Percentiles rank a stretch among this genome's conserved stretches.
Evolutionary conservation across 176 grass and related monocot species (phyloP).

Genomic region (Hyparrhenia diplandra): DNA sequence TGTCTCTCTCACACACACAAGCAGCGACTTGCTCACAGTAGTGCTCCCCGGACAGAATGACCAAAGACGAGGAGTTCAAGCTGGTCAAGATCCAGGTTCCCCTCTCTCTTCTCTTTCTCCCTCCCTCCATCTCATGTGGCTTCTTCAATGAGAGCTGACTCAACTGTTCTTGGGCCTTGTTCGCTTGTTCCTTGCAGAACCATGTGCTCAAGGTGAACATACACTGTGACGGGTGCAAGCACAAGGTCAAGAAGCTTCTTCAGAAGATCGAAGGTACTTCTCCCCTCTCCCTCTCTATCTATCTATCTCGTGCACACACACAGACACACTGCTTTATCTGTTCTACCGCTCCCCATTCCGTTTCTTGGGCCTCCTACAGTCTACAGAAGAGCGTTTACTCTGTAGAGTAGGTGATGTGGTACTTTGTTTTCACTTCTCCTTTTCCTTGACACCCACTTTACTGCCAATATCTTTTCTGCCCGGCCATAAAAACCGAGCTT

Average conservation of each 20-base stretch:
- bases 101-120: background rate
- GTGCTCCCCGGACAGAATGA: slow-evolving; percentile 52
- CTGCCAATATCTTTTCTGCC: slow-evolving; percentile 20
- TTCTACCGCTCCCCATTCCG: background rate
- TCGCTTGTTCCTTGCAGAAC: slow-evolving; percentile 56
- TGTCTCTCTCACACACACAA: background rate
- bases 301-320: background rate
- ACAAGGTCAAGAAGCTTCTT: slow-evolving; percentile 94
- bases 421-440: background rate
- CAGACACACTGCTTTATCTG: background rate
- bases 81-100: slow-evolving; percentile 95
- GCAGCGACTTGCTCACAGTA: slow-evolving; percentile 26
- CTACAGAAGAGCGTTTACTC: slow-evolving; percentile 8
- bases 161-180: slow-evolving; percentile 11
- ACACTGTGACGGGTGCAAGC: slow-evolving; percentile 97
- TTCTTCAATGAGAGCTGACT: slow-evolving; percentile 27
- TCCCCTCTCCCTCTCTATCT: background rate
- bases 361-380: slow-evolving; percentile 1
- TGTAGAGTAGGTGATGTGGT: background rate
- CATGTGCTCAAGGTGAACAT: slow-evolving; percentile 92
- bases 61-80: slow-evolving; percentile 94
- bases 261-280: slow-evolving; percentile 88
- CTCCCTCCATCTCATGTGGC: background rate
- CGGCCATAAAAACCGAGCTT: slow-evolving; percentile 18
- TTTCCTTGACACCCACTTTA: background rate